Conservation (phyloP, 2,329 filamentous ascomycete genomes). For the Colletotrichum chrysophilum region DNA sequence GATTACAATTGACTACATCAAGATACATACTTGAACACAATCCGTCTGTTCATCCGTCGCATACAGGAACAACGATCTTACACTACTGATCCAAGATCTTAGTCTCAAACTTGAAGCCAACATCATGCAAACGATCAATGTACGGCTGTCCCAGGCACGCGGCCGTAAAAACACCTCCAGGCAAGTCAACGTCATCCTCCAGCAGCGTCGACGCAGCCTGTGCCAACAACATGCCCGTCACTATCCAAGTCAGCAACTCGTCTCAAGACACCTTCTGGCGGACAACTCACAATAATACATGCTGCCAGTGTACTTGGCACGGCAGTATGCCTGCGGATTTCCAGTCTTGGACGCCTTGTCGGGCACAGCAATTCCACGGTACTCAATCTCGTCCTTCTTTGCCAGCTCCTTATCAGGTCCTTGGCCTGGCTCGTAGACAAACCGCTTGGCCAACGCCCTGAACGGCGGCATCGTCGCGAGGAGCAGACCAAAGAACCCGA, state of each 20-base stretch:
- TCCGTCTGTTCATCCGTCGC: not conserved
- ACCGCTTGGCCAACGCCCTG: slow-evolving; percentile 46
- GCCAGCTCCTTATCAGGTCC: slow-evolving; percentile 58
- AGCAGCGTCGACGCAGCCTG: slow-evolving; percentile 71
- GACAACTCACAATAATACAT: slow-evolving; percentile 66
- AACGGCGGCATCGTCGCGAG: slow-evolving; percentile 50
- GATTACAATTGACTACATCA: not conserved
- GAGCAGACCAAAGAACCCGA: slow-evolving; percentile 49
- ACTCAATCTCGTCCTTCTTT: slow-evolving; percentile 66
- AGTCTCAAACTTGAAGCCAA: slow-evolving; percentile 68
- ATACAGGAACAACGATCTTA: slow-evolving; percentile 1
- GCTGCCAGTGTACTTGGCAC: slow-evolving; percentile 62
- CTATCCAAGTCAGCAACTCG: slow-evolving; percentile 37
- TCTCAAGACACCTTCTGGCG: not conserved
- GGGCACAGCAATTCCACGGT: slow-evolving; percentile 67
- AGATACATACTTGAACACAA: not conserved
- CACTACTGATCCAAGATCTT: slow-evolving; percentile 40
- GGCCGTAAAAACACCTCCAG: slow-evolving; percentile 74
- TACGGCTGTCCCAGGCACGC: slow-evolving; percentile 72
- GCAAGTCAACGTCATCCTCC: slow-evolving; percentile 63
- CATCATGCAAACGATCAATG: slow-evolving; percentile 65
- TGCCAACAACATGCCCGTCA: slow-evolving; percentile 68
- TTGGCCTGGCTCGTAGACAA: slow-evolving; percentile 59
- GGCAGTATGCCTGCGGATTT: slow-evolving; percentile 58
- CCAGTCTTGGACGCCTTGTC: slow-evolving; percentile 48